phyloP scores from a whole-genome alignment of 1,284 basidiomycete genomes.

The Porogramme epimiltina region DNA sequence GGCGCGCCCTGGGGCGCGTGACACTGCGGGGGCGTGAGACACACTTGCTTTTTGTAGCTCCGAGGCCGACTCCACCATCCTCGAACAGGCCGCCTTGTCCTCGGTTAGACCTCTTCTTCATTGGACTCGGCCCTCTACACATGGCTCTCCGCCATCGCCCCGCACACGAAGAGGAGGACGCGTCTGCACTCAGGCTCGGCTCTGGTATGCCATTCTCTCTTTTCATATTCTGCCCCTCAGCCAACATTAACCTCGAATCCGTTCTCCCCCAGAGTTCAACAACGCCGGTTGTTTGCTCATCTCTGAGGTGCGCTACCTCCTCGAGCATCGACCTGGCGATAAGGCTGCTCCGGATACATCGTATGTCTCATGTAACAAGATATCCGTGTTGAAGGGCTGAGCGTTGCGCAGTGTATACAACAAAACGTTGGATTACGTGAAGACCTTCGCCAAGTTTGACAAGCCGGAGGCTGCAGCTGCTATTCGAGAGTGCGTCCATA shows the following conservation, averaged over 20 bases:
- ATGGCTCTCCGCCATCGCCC: constrained; percentile 43
- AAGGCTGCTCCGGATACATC: constrained; percentile 83
- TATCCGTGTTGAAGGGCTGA: neutral
- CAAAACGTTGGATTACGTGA: constrained; percentile 91
- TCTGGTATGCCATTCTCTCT: constrained; percentile 42
- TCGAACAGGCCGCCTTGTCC: too few species aligned
- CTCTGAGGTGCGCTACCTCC: constrained; percentile 87
- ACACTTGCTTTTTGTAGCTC: too few species aligned
- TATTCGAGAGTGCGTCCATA: constrained; percentile 77
- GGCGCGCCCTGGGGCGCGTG: too few species aligned
- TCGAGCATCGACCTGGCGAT: constrained; percentile 72
- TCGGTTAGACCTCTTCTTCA: too few species aligned
- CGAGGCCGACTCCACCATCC: too few species aligned
- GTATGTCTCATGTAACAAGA: constrained; percentile 45
- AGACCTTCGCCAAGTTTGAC: constrained; percentile 88
- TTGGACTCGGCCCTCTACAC: too few species aligned
- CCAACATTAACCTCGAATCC: neutral
- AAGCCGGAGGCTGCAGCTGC: constrained; percentile 85
- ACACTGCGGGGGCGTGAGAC: too few species aligned
- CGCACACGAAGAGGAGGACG: constrained; percentile 69
- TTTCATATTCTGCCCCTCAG: neutral
- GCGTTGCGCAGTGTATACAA: constrained; percentile 73
- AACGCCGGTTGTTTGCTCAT: constrained; percentile 89
- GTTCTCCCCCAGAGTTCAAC: constrained; percentile 70
- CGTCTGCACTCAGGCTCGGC: constrained; percentile 67